Evolutionary conservation across 768 basidiomycete genomes (phyloP), one percentile per base, ranked within the genome.

Genomic region (Suillus variegatus): DNA sequence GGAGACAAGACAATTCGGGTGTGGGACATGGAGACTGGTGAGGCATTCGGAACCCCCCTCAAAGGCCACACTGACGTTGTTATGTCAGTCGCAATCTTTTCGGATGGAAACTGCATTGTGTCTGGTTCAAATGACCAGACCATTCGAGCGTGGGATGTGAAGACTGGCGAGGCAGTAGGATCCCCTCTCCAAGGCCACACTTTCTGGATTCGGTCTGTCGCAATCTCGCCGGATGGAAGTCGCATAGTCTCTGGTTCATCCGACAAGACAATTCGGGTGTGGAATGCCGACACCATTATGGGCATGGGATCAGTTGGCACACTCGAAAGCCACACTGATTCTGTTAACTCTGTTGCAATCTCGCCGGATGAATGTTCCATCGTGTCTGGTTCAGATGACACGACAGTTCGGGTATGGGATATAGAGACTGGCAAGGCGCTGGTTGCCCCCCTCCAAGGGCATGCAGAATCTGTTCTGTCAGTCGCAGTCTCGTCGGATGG

Each of bases 131-230:
- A 0, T 20, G 18, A 44, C 18, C 7, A 20, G 43, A 20, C 43
- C 4, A 44, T 44, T 8, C 18, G 43, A 9, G 43, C 9, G 3
- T 44, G 43, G 16, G 16, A 43, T 43, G 41, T 16, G 16, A 43
- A 43, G 16, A 43, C 6, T 43, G 41, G 16, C 7, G 16, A 6
- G 7, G 16, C 16, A 43, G 1, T 43, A 43, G 16, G 16, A 43
- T 43, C 16, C 16, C 18, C 7, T 10, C 44, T 46, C 9, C 44
- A 46, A n/a, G 20, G 20, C 3, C 44, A 46, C 20, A 46, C 44
- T 46, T 4, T 0, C 1, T 0, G 0, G 4, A 1, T 46, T n/a
- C 1, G 0, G 20, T 46, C 44, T 46, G 20, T 46, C 4, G 44
- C 44, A 10, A 46, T 46, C 20, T 10, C 20, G 9, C 20, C 4